Evolutionary conservation across 2,329 filamentous ascomycete species (phyloP).

Genomic region (Hymenoscyphus scutula): DNA sequence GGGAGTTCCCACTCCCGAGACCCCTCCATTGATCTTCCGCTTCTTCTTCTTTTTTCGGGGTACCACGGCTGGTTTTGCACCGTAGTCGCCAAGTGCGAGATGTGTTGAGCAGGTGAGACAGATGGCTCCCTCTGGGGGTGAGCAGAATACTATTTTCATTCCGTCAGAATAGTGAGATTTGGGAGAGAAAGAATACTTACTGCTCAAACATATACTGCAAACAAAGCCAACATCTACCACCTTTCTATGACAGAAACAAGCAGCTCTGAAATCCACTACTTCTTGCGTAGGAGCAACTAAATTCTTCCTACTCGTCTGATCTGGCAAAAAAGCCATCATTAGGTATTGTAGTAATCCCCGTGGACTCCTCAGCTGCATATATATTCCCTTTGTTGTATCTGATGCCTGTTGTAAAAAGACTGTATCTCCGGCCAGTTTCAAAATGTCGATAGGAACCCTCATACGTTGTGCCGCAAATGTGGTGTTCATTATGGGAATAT

Average conservation of each 20-base stretch:
- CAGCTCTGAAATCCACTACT: conserved; percentile 93
- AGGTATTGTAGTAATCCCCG: conserved; percentile 84
- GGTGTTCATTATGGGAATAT: conserved; percentile 97
- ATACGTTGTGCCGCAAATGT: conserved; percentile 93
- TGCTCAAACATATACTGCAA: conserved; percentile 93
- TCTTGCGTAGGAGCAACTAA: conserved; percentile 79
- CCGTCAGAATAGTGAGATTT: conserved; percentile 16
- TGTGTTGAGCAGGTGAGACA: conserved; percentile 83
- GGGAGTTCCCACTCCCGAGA: conserved; percentile 45
- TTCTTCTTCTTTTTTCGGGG: conserved; percentile 73
- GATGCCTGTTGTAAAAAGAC: conserved; percentile 93
- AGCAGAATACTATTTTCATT: conserved; percentile 65
- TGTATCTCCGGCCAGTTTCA: conserved; percentile 79
- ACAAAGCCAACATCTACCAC: conserved; percentile 93
- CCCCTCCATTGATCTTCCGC: conserved; percentile 59
- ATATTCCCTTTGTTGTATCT: conserved; percentile 69
- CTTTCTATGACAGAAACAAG: conserved; percentile 91
- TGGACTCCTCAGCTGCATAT: conserved; percentile 60
- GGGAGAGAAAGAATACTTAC: conserved; percentile 39
- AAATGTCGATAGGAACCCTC: conserved; percentile 86
- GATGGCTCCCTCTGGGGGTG: conserved; percentile 58
- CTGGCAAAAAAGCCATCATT: conserved; percentile 88
- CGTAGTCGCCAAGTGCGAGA: conserved; percentile 73
- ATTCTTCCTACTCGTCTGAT: conserved; percentile 60
- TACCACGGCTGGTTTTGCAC: conserved; percentile 72